Percentiles rank a stretch among this genome's conserved stretches.
Evolutionary conservation across 2,329 filamentous ascomycete species (phyloP).

Genomic region (Tolypocladium endophyticum): DNA sequence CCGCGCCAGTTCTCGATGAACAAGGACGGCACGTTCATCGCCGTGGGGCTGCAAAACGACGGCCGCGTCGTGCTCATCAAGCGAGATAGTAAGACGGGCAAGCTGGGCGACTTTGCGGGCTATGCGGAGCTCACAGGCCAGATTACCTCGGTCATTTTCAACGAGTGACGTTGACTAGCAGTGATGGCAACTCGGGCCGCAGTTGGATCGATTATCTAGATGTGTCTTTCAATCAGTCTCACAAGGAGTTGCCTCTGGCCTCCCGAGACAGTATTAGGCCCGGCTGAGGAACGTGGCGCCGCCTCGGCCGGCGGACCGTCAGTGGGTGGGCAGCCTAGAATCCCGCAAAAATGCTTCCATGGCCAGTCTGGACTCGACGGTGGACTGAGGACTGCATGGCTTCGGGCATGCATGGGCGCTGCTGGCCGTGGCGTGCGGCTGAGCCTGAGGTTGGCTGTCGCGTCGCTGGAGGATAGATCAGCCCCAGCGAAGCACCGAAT

Average conservation of each 20-base stretch:
- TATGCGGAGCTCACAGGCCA: conserved; percentile 30
- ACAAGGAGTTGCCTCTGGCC: background rate
- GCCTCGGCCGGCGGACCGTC: background rate
- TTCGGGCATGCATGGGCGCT: background rate
- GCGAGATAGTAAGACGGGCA: conserved; percentile 48
- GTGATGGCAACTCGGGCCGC: background rate
- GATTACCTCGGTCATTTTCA: conserved; percentile 37
- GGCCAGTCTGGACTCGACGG: background rate
- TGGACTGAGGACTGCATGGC: background rate
- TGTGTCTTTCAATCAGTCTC: background rate
- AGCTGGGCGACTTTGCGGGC: conserved; percentile 37
- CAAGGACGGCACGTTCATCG: conserved; percentile 50
- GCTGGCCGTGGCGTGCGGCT: background rate
- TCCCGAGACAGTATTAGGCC: background rate
- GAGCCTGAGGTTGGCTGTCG: background rate
- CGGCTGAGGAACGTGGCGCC: background rate
- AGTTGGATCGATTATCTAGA: background rate
- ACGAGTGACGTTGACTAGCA: conserved; percentile 18
- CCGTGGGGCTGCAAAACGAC: conserved; percentile 54
- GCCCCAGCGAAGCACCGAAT: background rate
- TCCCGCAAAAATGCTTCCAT: background rate
- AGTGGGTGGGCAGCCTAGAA: background rate
- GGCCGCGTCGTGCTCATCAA: conserved; percentile 49
- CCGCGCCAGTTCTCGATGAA: conserved; percentile 62
- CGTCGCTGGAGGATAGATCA: background rate